Evolutionary conservation across 371 early-diverging fungal species (phyloP).

Genomic region (Mucor lusitanicus): DNA sequence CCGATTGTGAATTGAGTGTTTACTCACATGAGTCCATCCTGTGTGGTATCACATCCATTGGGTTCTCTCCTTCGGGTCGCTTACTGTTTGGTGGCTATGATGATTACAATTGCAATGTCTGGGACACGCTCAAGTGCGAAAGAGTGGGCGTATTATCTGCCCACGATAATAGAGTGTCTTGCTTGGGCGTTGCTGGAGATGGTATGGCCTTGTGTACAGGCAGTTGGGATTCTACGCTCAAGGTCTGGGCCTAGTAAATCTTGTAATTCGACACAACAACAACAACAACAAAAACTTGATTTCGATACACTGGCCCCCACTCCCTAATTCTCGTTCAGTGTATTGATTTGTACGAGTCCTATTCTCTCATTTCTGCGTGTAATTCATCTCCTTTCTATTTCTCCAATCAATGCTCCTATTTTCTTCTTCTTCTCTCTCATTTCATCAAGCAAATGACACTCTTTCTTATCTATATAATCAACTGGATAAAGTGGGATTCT

Average conservation of each 20-base stretch:
- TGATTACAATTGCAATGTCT: slow-evolving; percentile 97
- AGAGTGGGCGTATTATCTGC: slow-evolving; percentile 91
- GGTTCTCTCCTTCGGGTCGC: slow-evolving; percentile 94
- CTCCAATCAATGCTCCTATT: not conserved
- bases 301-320: not conserved
- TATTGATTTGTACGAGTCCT: not conserved
- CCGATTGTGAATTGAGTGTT: slow-evolving; percentile 94
- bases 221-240: slow-evolving; percentile 94
- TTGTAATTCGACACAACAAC: not conserved
- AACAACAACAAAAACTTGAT: not conserved
- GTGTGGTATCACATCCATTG: slow-evolving; percentile 97
- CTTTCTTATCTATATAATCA: not conserved
- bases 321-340: not conserved
- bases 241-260: slow-evolving; percentile 54
- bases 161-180: slow-evolving; percentile 97
- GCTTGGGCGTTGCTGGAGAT: slow-evolving; percentile 93
- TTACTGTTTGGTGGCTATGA: slow-evolving; percentile 98
- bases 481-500: not conserved
- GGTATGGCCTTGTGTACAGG: slow-evolving; percentile 98
- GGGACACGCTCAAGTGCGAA: slow-evolving; percentile 96
- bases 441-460: not conserved
- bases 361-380: not conserved
- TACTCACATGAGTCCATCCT: slow-evolving; percentile 96
- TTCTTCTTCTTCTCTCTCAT: not conserved
- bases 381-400: not conserved